Conservation (phyloP, 1,284 basidiomycete genomes). For the Clitocybe nebularis region DNA sequence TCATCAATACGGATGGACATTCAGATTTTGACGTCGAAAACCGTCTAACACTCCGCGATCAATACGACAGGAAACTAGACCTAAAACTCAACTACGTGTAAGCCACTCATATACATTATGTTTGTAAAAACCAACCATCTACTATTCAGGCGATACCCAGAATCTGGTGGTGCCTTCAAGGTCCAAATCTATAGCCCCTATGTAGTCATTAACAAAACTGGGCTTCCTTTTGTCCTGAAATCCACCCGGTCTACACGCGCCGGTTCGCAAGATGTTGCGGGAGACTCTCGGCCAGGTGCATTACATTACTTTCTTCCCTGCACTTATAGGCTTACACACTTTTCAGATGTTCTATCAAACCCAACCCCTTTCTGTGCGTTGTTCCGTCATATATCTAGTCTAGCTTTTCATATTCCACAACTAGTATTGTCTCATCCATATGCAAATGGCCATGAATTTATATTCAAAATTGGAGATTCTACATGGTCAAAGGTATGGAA, state of each 20-base stretch:
- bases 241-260: constrained; percentile 70
- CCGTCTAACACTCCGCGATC: constrained; percentile 72
- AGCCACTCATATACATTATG: constrained; percentile 23
- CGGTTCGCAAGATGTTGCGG: constrained; percentile 81
- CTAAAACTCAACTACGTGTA: constrained; percentile 88
- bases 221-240: constrained; percentile 78
- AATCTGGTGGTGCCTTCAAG: constrained; percentile 97
- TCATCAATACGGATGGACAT: constrained; percentile 92
- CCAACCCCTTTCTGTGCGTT: constrained; percentile 69
- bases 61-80: constrained; percentile 75
- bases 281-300: constrained; percentile 62
- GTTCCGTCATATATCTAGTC: constrained; percentile 3
- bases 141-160: constrained; percentile 66
- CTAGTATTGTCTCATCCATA: constrained; percentile 87
- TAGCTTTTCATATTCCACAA: constrained; percentile 38
- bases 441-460: constrained; percentile 81
- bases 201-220: constrained; percentile 92
- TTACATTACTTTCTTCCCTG: background rate
- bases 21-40: constrained; percentile 88
- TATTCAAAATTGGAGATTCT: constrained; percentile 84
- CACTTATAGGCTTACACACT: background rate
- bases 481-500: constrained; percentile 80
- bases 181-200: constrained; percentile 96
- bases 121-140: constrained; percentile 5
- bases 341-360: constrained; percentile 51